phyloP scores from a whole-genome alignment of 805 yeast species.

The Ogataea methylovora region DNA sequence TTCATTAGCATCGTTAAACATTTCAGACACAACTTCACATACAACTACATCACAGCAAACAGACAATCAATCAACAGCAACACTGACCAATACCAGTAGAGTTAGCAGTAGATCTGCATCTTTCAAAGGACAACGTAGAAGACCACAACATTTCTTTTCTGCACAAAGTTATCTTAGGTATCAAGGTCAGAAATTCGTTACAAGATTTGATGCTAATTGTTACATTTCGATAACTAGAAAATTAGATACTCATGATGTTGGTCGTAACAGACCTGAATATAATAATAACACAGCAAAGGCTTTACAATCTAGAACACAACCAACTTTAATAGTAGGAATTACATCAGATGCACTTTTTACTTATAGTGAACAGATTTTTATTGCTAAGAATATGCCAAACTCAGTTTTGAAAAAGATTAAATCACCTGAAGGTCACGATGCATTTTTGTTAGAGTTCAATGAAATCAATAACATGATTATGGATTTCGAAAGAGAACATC shows the following conservation, averaged over 20 bases:
- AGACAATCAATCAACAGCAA: constrained; percentile 1
- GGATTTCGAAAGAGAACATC: constrained; percentile 51
- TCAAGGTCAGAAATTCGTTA: constrained; percentile 86
- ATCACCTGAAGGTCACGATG: constrained; percentile 97
- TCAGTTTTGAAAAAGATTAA: constrained; percentile 62
- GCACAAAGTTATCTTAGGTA: constrained; percentile 94
- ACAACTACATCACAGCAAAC: constrained; percentile 13
- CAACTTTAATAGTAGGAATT: constrained; percentile 82
- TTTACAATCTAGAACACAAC: constrained; percentile 55
- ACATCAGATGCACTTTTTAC: constrained; percentile 91
- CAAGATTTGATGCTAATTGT: constrained; percentile 93
- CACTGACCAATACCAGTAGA: constrained; percentile 3
- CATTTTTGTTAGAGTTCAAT: constrained; percentile 83
- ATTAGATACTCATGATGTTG: constrained; percentile 89
- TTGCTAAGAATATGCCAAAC: constrained; percentile 69
- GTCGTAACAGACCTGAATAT: constrained; percentile 56
- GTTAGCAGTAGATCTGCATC: constrained; percentile 1
- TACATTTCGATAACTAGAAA: constrained; percentile 91
- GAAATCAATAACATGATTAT: constrained; percentile 66
- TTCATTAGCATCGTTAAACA: constrained; percentile 9
- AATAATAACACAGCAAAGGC: constrained; percentile 39
- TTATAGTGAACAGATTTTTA: constrained; percentile 78
- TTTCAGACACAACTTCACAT: constrained; percentile 23
- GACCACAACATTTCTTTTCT: constrained; percentile 66
- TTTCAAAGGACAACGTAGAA: constrained; percentile 24